Evolutionary conservation across 2,329 filamentous ascomycete genomes (phyloP), one percentile per base, ranked within the genome.

Genomic region (Ophiocordyceps camponoti-leonardi): DNA sequence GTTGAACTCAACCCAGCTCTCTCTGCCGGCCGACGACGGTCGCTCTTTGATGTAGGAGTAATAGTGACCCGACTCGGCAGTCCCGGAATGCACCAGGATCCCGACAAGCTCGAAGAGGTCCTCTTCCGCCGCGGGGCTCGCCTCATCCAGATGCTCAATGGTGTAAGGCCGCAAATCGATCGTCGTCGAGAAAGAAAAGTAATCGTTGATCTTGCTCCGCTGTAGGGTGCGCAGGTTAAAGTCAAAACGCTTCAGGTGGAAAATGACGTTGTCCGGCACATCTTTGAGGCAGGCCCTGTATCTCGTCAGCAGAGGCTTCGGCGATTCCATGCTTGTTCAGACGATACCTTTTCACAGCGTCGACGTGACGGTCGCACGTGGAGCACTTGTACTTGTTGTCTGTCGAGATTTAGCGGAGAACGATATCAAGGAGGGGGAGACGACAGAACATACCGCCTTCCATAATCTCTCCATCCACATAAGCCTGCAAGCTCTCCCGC

Each of bases 301-400:
- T 33, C 19, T 26, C n/a, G 41, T 56, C 41, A 54, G 51, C 47
- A 39, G 33, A 37, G 16, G 35, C 6, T 18, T 18, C 6, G 18
- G 18, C 35, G 35, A 11, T 39, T 19, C 10, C n/a, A 19, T 10
- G n/a, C 18, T 19, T 8, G 18, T 11, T n/a, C 5, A 12, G 44
- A 37, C 19, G 58, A 54, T 62, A 81, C 77, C 83, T 77, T 62
- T 94, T 95, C 52, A 96, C 86, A 19, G 92, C 92, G 61, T 95
- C 83, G 16, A 98, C 92, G 54, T 92, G 83, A 12, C 77, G 77
- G 49, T 86, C 84, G 59, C 92, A 98, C 5, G 78, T 83, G 28
- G 87, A 88, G 64, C 92, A 98, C 52, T 93, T 94, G 68, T 96
- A 98, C 65, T 94, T 95, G 67, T 98, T 96, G 55, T 94, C 87